These are phyloP conservation scores for Cutaneotrichosporon cutaneum DNA, from an alignment of 1,284 basidiomycete genomes.

Conservation along the genomic window DNA sequence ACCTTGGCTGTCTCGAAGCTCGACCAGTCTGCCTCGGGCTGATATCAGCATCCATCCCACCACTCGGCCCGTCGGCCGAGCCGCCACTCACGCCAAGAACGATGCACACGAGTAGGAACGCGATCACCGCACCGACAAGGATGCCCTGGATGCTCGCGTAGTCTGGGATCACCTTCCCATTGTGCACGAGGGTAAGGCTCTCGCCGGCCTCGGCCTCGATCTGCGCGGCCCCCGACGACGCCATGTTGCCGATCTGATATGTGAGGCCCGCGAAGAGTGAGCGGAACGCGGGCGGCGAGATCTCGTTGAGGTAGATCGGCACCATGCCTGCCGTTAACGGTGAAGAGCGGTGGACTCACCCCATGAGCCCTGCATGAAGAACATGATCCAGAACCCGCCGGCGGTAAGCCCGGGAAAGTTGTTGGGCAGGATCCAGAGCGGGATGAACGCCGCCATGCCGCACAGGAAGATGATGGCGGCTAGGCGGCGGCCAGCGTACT, in stretches of 20 bases:
- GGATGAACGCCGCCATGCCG: slow-evolving; percentile 54
- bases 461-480: slow-evolving; percentile 48
- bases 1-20: too few relatives aligned
- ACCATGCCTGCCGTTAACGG: slow-evolving; percentile 27
- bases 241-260: slow-evolving; percentile 70
- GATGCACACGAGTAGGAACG: too few relatives aligned
- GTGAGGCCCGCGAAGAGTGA: slow-evolving; percentile 89
- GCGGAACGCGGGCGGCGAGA: slow-evolving; percentile 83
- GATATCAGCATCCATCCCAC: too few relatives aligned
- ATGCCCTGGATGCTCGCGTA: slow-evolving; percentile 86
- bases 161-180: slow-evolving; percentile 62
- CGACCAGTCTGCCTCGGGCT: too few relatives aligned
- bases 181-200: slow-evolving; percentile 31
- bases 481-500: slow-evolving; percentile 82
- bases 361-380: slow-evolving; percentile 73
- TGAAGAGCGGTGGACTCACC: slow-evolving; percentile 28
- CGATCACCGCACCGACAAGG: slow-evolving; percentile 73
- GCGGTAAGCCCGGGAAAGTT: slow-evolving; percentile 46
- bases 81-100: too few relatives aligned
- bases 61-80: too few relatives aligned
- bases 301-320: slow-evolving; percentile 67
- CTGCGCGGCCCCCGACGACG: slow-evolving; percentile 80
- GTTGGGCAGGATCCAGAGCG: slow-evolving; percentile 79
- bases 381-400: slow-evolving; percentile 64
- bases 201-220: slow-evolving; percentile 75